Percentiles rank a stretch among this genome's conserved stretches.
phyloP scores from a whole-genome alignment of 805 yeast genomes.

The Clavispora vitiphila region DNA sequence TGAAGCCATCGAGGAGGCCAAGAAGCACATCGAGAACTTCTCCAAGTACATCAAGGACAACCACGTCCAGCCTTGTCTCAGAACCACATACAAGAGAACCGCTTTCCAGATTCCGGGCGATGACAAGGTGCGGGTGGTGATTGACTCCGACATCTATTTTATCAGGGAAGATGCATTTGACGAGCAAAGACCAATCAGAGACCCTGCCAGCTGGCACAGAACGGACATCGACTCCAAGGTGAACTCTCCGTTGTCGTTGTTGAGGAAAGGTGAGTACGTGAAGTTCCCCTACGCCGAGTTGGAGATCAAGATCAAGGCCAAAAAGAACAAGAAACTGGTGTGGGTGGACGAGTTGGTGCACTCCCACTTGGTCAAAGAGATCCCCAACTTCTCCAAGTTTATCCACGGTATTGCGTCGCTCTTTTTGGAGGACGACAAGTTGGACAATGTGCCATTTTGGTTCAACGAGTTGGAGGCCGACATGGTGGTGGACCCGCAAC shows the following conservation, averaged over 20 bases:
- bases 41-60: constrained; percentile 59
- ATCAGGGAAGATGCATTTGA: constrained; percentile 91
- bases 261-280: constrained; percentile 80
- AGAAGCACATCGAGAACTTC: constrained; percentile 53
- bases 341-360: constrained; percentile 89
- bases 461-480: constrained; percentile 72
- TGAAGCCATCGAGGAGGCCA: constrained; percentile 46
- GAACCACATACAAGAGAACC: constrained; percentile 84
- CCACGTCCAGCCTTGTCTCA: constrained; percentile 75
- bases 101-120: constrained; percentile 99
- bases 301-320: constrained; percentile 71
- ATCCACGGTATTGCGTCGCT: constrained; percentile 88
- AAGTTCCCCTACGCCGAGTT: constrained; percentile 83
- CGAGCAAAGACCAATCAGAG: constrained; percentile 78
- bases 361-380: constrained; percentile 78
- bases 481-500: constrained; percentile 65
- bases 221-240: constrained; percentile 79
- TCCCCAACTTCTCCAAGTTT: constrained; percentile 89
- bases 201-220: constrained; percentile 88
- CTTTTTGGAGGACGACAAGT: constrained; percentile 83
- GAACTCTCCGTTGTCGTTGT: constrained; percentile 60
- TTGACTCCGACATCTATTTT: constrained; percentile 83
- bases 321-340: constrained; percentile 42
- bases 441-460: constrained; percentile 93
- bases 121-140: constrained; percentile 82